phyloP scores from a whole-genome alignment of 495 filamentous ascomycete species.

The Aspergillus nidulans region DNA sequence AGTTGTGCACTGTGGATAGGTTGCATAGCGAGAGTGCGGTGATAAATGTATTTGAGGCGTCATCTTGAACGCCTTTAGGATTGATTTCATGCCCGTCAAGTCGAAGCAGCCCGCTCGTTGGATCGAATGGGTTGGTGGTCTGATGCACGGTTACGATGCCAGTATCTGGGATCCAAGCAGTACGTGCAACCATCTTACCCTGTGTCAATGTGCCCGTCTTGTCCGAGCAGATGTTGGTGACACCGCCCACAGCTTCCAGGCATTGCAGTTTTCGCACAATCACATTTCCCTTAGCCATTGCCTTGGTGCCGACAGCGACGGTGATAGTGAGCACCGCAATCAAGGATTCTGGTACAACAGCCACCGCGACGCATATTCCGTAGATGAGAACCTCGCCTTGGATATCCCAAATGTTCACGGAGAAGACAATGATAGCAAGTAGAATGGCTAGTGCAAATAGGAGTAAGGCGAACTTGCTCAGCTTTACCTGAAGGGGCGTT shows the following conservation, averaged over 20 bases:
- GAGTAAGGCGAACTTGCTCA: conserved; percentile 69
- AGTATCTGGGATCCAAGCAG: conserved; percentile 66
- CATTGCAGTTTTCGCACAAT: conserved; percentile 77
- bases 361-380: conserved; percentile 70
- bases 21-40: conserved; percentile 75
- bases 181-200: conserved; percentile 71
- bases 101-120: conserved; percentile 59
- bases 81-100: conserved; percentile 33
- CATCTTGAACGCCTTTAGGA: conserved; percentile 17
- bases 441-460: conserved; percentile 72
- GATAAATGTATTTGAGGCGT: conserved; percentile 58
- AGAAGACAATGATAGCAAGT: conserved; percentile 76
- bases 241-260: conserved; percentile 76
- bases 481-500: conserved; percentile 77
- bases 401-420: conserved; percentile 65
- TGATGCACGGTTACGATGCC: conserved; percentile 55
- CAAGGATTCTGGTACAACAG: conserved; percentile 69
- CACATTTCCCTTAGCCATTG: conserved; percentile 72
- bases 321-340: conserved; percentile 73
- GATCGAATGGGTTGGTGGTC: conserved; percentile 54
- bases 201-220: conserved; percentile 84
- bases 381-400: conserved; percentile 74
- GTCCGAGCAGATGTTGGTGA: conserved; percentile 86
- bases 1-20: conserved; percentile 61
- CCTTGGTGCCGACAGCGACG: conserved; percentile 65